Evolutionary conservation across 148 eudicot species (phyloP).

Genomic region (Polygonum aviculare): DNA sequence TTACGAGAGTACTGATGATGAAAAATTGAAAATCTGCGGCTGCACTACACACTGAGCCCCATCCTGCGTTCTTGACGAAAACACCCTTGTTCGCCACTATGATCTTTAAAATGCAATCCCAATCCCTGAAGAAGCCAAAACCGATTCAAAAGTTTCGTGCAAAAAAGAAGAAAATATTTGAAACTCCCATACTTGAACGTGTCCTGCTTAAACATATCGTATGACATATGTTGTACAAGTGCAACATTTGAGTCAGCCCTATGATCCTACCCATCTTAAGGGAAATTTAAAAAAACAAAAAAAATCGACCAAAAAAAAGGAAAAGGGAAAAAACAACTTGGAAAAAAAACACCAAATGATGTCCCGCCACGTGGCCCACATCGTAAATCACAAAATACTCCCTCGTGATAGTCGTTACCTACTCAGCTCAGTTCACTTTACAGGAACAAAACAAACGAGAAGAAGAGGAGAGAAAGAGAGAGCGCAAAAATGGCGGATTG

Average conservation of each 20-base stretch:
- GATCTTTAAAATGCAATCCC: conserved; percentile 60
- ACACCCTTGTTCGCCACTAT: conserved; percentile 28
- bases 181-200: too few species aligned
- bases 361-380: too few species aligned
- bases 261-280: too few species aligned
- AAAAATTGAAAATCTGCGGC: conserved; percentile 47
- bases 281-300: too few species aligned
- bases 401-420: neutral
- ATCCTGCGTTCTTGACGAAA: conserved; percentile 32
- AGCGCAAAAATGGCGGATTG: conserved; percentile 9
- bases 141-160: neutral
- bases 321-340: too few species aligned
- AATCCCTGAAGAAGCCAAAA: conserved; percentile 38
- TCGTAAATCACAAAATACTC: neutral
- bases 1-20: neutral
- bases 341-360: too few species aligned
- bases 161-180: too few species aligned
- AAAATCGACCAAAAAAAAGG: too few species aligned
- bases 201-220: too few species aligned
- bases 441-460: neutral
- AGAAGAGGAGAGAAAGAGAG: neutral
- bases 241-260: too few species aligned
- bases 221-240: too few species aligned
- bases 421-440: neutral
- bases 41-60: conserved; percentile 65